Conservation (phyloP, 805 yeast genomes). For the Saccharomycopsis capsularis region DNA sequence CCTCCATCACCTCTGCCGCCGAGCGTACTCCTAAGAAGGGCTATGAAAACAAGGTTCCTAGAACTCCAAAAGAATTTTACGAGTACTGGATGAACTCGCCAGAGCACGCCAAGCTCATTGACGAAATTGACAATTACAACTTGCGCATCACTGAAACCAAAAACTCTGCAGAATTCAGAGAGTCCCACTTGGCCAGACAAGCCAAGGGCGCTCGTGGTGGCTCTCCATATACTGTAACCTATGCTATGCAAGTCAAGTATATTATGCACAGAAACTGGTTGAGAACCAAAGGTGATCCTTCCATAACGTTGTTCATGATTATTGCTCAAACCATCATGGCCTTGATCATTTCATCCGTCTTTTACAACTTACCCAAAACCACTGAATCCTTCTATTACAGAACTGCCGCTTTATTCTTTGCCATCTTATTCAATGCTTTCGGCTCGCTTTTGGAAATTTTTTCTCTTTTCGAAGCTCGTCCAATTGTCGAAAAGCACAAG, state of each 20-base stretch:
- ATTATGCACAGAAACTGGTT: slow-evolving; percentile 40
- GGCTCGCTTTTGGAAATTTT: slow-evolving; percentile 53
- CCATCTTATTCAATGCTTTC: slow-evolving; percentile 56
- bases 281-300: slow-evolving; percentile 45
- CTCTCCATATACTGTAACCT: slow-evolving; percentile 51
- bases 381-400: slow-evolving; percentile 48
- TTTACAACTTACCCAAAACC: slow-evolving; percentile 39
- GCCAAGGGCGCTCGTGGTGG: slow-evolving; percentile 37
- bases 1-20: slow-evolving; percentile 46
- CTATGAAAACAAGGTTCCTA: slow-evolving; percentile 43
- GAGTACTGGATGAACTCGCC: slow-evolving; percentile 44
- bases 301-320: slow-evolving; percentile 37
- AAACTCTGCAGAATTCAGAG: slow-evolving; percentile 23
- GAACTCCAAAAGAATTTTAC: slow-evolving; percentile 45
- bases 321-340: slow-evolving; percentile 47
- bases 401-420: slow-evolving; percentile 62
- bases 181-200: slow-evolving; percentile 47
- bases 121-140: slow-evolving; percentile 36
- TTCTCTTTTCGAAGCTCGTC: slow-evolving; percentile 47
- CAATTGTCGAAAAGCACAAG: slow-evolving; percentile 53
- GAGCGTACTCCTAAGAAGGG: slow-evolving; percentile 42
- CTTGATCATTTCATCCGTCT: slow-evolving; percentile 49
- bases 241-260: slow-evolving; percentile 43
- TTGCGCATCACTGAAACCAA: neutral
- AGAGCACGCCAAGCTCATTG: slow-evolving; percentile 34